Evolutionary conservation across 2,329 filamentous ascomycete genomes (phyloP), one percentile per base, ranked within the genome.

Genomic region (Colletotrichum tamarilloi): DNA sequence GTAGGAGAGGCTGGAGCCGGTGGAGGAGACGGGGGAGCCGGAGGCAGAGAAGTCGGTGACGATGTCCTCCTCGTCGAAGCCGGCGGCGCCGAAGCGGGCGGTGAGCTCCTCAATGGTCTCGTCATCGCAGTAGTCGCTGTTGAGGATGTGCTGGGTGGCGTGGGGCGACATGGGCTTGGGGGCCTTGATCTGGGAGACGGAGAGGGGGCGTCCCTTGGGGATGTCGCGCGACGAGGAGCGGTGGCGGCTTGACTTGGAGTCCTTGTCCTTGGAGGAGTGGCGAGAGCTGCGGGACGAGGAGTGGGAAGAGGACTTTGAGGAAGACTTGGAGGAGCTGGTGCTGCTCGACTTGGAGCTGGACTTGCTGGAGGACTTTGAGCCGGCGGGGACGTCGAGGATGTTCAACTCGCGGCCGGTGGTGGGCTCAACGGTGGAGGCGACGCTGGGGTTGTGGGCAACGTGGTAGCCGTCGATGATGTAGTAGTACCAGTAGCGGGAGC

Each of bases 381-480:
- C 79, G 46, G 78, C 89, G 82, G 95, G 94, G 75, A 98, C 94
- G 84, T 98, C 95, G 84, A 99, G 94, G 85, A 98, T 94, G 91
- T 99, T 99, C 79, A 99, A 90, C 85, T 95, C 95, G 84, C 97
- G 96, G 86, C 95, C 95, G 70, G 97, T 98, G 84, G 95, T 98
- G 82, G 96, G 95, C 89, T 99, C 97, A 77, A 94, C 93, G 81
- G 94, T 97, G 82, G 93, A 96, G 80, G 93, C 88, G 83, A 95
- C 92, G 83, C 94, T 94, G 78, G 96, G 95, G 87, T 98, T 97
- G 90, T 98, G 96, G 75, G 95, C 95, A 83, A 97, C 93, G 85
- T 98, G 95, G 91, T 98, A 98, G 79, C 97, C 97, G 84, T 99
- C 97, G 84, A 98, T 97, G 92, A 98, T 98, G 90, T 98, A 99